Base-by-base conservation (phyloP, 768 basidiomycete genomes). In the Suillus americanus region DNA sequence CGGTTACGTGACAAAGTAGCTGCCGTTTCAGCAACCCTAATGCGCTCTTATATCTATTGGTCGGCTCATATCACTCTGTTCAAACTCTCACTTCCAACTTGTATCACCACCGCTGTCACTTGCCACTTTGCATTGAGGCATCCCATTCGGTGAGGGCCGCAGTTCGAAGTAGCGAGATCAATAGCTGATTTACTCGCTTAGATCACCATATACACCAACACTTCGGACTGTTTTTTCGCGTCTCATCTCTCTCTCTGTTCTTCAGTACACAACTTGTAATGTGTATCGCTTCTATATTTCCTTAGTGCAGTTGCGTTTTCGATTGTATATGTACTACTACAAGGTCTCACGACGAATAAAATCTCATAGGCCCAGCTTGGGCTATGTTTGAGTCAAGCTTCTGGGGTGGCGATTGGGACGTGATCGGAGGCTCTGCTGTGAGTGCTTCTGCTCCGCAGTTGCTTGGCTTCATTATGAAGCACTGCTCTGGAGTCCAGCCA, bases 1-100 rank as follows among this genome's bases (percentile, higher is more conserved):
- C 38, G 2, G 25, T 28, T 57, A 56, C 25, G 23, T 25, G 37
- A 38, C 37, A 28, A 33, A 23, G 35, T 16, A 56, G 37, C 56
- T 41, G 25, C 28, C 10, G 9, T 18, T 28, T 18, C 56, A 28
- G 2, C 56, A 59, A 28, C 57, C 40, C 40, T 59, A 59, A 59
- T 59, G 25, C 37, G 56, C 23, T 28, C 38, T 59, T 28, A 59
- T 59, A 59, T 59, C 57, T 59, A 57, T 57, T 14, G 37, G 23
- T 38, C 16, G 56, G 56, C 56, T 40, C 37, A 57, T 28, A 59
- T 41, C 57, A 59, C 25, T 40, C 37, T 16, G 23, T 57, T 40
- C 35, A 59, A 28, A 59, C 40, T 38, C 35, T 57, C 38, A 13
- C 56, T 28, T 40, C 38, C 57, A 41, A 41, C 40, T 59, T 59